Percentiles rank a stretch among this genome's conserved stretches.
Conservation (phyloP, 192 early-diverging fungal genomes). For the Backusella morwellensis region DNA sequence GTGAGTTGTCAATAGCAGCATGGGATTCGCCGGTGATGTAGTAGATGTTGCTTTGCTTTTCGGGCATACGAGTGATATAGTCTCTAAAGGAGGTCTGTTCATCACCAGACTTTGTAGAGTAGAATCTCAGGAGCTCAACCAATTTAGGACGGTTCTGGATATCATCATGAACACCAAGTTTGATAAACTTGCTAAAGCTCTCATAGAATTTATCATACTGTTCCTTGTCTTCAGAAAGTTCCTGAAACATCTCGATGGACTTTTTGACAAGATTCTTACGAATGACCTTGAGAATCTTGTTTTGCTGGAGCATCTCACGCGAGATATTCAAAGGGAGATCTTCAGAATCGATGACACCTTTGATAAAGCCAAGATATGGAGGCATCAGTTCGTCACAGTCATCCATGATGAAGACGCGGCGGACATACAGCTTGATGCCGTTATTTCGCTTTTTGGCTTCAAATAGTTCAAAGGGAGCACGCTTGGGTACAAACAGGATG, state of each 20-base stretch:
- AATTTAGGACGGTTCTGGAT: conserved; percentile 95
- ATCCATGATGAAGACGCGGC: conserved; percentile 99
- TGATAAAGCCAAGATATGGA: conserved; percentile 98
- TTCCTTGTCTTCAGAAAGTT: conserved; percentile 98
- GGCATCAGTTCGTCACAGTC: conserved; percentile 99
- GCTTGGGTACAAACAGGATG: conserved; percentile 94
- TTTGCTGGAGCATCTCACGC: conserved; percentile 99
- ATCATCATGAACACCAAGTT: conserved; percentile 99
- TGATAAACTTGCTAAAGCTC: conserved; percentile 98
- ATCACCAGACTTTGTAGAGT: conserved; percentile 98
- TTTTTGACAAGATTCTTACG: conserved; percentile 99
- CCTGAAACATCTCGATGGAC: conserved; percentile 96
- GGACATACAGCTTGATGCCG: conserved; percentile 99
- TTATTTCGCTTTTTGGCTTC: conserved; percentile 99
- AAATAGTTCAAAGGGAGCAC: conserved; percentile 97
- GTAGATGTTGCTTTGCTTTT: conserved; percentile 99
- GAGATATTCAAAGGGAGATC: conserved; percentile 99
- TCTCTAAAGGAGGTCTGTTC: conserved; percentile 99
- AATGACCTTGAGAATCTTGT: conserved; percentile 99
- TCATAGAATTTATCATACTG: conserved; percentile 99
- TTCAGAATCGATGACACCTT: conserved; percentile 99
- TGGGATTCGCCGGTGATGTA: conserved; percentile 97
- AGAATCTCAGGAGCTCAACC: conserved; percentile 94
- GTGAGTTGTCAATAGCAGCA: conserved; percentile 91
- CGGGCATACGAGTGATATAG: conserved; percentile 99